phyloP scores from a whole-genome alignment of 805 yeast genomes.

The Candida silvicultrix region DNA sequence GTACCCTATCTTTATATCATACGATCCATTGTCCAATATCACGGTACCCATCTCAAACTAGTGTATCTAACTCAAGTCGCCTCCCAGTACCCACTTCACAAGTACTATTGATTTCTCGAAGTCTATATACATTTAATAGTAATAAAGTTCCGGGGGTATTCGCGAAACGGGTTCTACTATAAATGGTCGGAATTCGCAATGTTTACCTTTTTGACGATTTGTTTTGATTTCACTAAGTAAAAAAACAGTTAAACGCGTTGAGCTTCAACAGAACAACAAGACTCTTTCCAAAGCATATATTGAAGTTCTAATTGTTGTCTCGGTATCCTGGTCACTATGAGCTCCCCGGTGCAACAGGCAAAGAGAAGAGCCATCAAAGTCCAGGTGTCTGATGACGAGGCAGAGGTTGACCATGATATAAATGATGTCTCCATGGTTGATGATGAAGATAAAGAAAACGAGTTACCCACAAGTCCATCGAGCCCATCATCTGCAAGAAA shows the following conservation, averaged over 20 bases:
- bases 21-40: slow-evolving; percentile 87
- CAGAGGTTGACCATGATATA: slow-evolving; percentile 6
- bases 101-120: too few species aligned
- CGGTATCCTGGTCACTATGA: too few species aligned
- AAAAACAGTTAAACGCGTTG: not conserved
- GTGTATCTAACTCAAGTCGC: too few species aligned
- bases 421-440: slow-evolving; percentile 5
- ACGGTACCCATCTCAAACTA: slow-evolving; percentile 30
- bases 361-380: slow-evolving; percentile 15
- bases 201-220: slow-evolving; percentile 3
- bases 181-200: not conserved
- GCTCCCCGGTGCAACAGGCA: slow-evolving; percentile 17
- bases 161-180: too few species aligned
- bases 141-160: too few species aligned
- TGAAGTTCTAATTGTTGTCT: too few species aligned
- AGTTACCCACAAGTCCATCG: slow-evolving; percentile 4
- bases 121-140: too few species aligned
- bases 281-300: too few species aligned
- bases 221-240: slow-evolving; percentile 19
- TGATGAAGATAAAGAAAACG: slow-evolving; percentile 16
- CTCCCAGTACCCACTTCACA: too few species aligned
- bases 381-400: slow-evolving; percentile 11
- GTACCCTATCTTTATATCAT: slow-evolving; percentile 64
- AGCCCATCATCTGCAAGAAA: slow-evolving; percentile 19
- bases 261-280: too few species aligned